Conservation (phyloP, 805 yeast species). For the Cyberlindnera mrakii region DNA sequence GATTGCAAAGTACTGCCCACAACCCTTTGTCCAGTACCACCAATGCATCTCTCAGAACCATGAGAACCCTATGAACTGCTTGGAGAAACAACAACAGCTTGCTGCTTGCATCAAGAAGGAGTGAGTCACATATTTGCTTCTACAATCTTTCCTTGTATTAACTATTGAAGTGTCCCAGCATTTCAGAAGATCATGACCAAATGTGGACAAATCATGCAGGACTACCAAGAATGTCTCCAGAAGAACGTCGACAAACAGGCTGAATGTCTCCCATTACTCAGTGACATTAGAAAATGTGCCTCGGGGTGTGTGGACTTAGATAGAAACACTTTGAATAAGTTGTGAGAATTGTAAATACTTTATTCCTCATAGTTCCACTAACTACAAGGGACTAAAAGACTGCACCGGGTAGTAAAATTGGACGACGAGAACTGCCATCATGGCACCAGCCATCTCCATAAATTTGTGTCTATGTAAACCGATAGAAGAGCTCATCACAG, state of each 20-base stretch:
- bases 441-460: no score
- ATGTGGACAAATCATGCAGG: slow-evolving; percentile 52
- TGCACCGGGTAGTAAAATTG: not conserved
- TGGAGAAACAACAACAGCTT: slow-evolving; percentile 47
- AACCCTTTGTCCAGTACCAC: slow-evolving; percentile 65
- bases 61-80: slow-evolving; percentile 46
- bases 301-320: slow-evolving; percentile 28
- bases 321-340: slow-evolving; percentile 14
- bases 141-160: not conserved
- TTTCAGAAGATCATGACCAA: slow-evolving; percentile 60
- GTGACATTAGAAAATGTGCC: slow-evolving; percentile 62
- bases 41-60: slow-evolving; percentile 59
- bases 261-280: slow-evolving; percentile 48
- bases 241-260: slow-evolving; percentile 37
- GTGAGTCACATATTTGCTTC: slow-evolving; percentile 7
- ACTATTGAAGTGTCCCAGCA: slow-evolving; percentile 46
- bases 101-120: slow-evolving; percentile 54
- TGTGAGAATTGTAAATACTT: not conserved
- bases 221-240: slow-evolving; percentile 61
- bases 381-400: not conserved
- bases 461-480: no score
- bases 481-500: no score
- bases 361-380: not conserved
- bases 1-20: slow-evolving; percentile 72
- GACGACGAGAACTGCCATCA: no score